Base-by-base conservation (phyloP, 78 protist genomes). In the Pigoraptor vietnamica region DNA sequence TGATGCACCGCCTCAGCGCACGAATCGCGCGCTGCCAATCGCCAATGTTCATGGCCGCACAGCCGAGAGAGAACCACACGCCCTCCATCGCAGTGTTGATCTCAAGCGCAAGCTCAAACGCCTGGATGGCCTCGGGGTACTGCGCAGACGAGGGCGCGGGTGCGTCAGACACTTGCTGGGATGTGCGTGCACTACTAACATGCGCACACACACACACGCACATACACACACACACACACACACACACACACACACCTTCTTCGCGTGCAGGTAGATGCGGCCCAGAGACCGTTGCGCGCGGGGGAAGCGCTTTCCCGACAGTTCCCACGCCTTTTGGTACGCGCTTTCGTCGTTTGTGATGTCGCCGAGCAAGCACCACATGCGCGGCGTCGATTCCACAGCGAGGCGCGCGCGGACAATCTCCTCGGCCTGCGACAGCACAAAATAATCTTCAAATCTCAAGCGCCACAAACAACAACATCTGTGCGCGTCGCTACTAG, bases 1-100 rank as follows among this genome's bases (percentile, higher is more conserved):
- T 36, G 24, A 81, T 10, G 34, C 81, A n/a, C 9, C 84, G 14
- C 23, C 34, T 81, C 34, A 90, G 34, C 14, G 86, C 91, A 90
- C 2, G 2, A 23, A 39, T 39, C 23, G 56, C 86, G 1, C 25
- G 19, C 32, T 14, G 0, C 39, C 56, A 86, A 2, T 48, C 55
- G 19, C 23, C 90, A 1, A 87, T 32, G 55, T 91, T 37, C 93
- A 94, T 94, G 24, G 90, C 91, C 0, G 97, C 95, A 56, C 96
- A 94, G 48, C 97, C 97, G 25, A 94, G 40, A 0, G 95, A 79
- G 93, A 96, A 96, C 97, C 97, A 96, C 92, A 89, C 40, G 40
- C 39, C 86, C 33, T 93, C 91, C 90, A 93, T 90, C 29, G 88
- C 40, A n/a, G 96, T 94, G 33, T 96, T 96, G 55, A 96, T 93